Evolutionary conservation across 225 moss, liverwort and hornwort species (phyloP).

Genomic region (Bryum argenteum): DNA sequence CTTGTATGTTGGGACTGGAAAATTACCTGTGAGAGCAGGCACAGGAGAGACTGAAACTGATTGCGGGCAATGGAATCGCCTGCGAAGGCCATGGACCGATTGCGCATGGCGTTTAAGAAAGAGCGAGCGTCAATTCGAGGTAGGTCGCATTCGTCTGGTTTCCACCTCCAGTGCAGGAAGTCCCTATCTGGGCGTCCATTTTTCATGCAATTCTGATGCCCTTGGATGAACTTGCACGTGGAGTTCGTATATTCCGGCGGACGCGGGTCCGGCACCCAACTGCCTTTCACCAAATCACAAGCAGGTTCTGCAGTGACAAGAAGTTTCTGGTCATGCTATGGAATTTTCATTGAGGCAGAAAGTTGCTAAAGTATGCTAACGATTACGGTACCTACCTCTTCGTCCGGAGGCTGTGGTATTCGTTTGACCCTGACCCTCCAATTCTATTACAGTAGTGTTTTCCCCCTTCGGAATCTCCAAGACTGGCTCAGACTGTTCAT

Average conservation of each 20-base stretch:
- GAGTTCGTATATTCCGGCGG: constrained; percentile 71
- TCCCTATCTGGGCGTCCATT: constrained; percentile 76
- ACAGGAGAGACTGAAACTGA: constrained; percentile 87
- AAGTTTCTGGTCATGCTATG: constrained; percentile 12
- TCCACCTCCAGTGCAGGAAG: constrained; percentile 81
- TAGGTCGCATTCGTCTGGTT: constrained; percentile 84
- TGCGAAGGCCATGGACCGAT: constrained; percentile 68
- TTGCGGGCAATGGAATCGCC: constrained; percentile 97
- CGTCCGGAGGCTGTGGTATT: constrained; percentile 28
- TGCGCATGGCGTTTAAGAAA: constrained; percentile 56
- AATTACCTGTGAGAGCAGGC: constrained; percentile 75
- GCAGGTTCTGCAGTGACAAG: constrained; percentile 33
- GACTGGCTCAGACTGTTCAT: constrained; percentile 14
- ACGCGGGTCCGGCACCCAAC: constrained; percentile 71
- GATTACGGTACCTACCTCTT: constrained; percentile 23
- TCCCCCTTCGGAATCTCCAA: constrained; percentile 17
- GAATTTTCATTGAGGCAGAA: background rate
- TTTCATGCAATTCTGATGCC: constrained; percentile 77
- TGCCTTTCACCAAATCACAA: constrained; percentile 79
- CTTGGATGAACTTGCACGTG: constrained; percentile 70
- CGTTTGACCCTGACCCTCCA: constrained; percentile 24
- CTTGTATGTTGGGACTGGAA: background rate
- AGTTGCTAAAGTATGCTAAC: constrained; percentile 10
- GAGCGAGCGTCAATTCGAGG: constrained; percentile 58
- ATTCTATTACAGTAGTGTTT: background rate